Evolutionary conservation across 1,284 basidiomycete species (phyloP), one percentile per base, ranked within the genome.

Genomic region (Agroathelia rolfsii): DNA sequence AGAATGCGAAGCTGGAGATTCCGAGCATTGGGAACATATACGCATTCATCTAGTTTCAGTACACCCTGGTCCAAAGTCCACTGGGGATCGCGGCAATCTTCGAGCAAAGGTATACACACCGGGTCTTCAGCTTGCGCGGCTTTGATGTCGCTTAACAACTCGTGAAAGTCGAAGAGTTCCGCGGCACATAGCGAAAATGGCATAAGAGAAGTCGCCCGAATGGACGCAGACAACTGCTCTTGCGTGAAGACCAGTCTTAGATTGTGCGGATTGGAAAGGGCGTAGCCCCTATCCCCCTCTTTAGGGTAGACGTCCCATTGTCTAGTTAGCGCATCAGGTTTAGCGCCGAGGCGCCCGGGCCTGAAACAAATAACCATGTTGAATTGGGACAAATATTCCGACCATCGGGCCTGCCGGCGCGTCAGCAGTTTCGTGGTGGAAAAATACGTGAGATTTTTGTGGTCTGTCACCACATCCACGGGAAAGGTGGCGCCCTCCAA

Each of bases 321-420:
- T 26, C 48, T 15, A 1, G 54, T 50, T 9, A 60, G 37, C 4
- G 51, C 45, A 32, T 60, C 54, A 1, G 56, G 45, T 22, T 52
- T 45, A 0, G 24, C 37, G 6, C 39, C 45, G n/a, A 40, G 10
- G 10, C 36, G 36, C 12, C 53, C 52, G 2, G 51, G 46, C 6
- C 42, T 28, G 35, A 56, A 52, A 3, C 35, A 27, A 6, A 61
- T 42, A 8, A 16, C 34, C 36, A 45, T 55, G 24, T 46, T 27
- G 39, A 47, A 54, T 5, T 36, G 15, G 2, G 42, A 17, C 4
- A 61, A 33, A 13, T 39, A 17, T 6, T 44, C 38, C 5, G 28
- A 37, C 55, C 59, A 62, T 7, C 53, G 24, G 5, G 45, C 49
- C 35, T 58, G 55, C 4, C 51, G 30, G 2, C 42, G 31, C 13